Percentiles rank a stretch among this genome's conserved stretches.
Conservation (phyloP, 2,329 filamentous ascomycete species). For the Coleophoma eucalyptorum region DNA sequence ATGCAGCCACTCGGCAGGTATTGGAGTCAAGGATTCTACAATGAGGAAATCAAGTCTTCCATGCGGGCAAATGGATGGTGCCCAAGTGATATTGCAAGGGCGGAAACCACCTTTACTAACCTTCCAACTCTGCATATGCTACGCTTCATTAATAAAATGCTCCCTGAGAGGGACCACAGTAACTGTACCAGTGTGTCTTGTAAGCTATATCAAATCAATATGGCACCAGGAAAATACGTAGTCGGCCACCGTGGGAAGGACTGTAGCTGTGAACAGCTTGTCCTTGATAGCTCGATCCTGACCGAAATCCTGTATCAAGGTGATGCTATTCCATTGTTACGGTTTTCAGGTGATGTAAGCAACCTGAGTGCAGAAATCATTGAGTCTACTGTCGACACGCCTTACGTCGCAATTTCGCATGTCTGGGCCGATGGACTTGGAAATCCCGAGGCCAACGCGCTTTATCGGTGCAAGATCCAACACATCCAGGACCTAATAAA, state of each 20-base stretch:
- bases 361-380: slow-evolving; percentile 18
- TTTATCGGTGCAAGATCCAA: slow-evolving; percentile 28
- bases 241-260: slow-evolving; percentile 16
- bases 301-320: slow-evolving; percentile 14
- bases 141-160: slow-evolving; percentile 18
- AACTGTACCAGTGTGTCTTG: slow-evolving; percentile 23
- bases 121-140: slow-evolving; percentile 20
- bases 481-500: slow-evolving; percentile 20
- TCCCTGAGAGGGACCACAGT: slow-evolving; percentile 23
- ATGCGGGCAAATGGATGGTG: slow-evolving; percentile 30
- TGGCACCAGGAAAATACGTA: slow-evolving; percentile 16
- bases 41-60: slow-evolving; percentile 14
- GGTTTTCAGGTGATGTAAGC: slow-evolving; percentile 10
- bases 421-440: slow-evolving; percentile 34
- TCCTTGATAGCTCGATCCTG: slow-evolving; percentile 1
- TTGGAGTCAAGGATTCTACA: slow-evolving; percentile 2
- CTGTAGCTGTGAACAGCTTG: slow-evolving; percentile 17
- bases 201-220: slow-evolving; percentile 26
- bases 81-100: slow-evolving; percentile 23
- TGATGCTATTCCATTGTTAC: slow-evolving; percentile 9
- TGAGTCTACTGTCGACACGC: slow-evolving; percentile 13
- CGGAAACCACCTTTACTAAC: slow-evolving; percentile 6
- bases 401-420: slow-evolving; percentile 32
- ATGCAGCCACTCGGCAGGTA: not conserved
- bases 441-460: slow-evolving; percentile 24